phyloP scores from a whole-genome alignment of 768 basidiomycete genomes.

The Kwoniella mangroviensis region DNA sequence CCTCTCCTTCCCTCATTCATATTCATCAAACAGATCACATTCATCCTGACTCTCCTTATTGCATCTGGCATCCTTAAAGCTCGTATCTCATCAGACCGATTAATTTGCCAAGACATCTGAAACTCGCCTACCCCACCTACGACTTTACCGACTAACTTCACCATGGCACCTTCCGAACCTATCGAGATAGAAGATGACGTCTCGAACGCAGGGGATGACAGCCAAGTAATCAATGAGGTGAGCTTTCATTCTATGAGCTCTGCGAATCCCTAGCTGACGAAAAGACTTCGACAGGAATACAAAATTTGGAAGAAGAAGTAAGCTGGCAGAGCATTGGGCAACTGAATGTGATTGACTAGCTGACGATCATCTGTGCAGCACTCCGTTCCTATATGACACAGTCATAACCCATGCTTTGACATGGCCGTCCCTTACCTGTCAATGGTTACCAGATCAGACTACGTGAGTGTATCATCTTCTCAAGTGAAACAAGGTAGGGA shows the following conservation, averaged over 20 bases:
- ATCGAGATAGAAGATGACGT: constrained; percentile 68
- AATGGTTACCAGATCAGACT: constrained; percentile 98
- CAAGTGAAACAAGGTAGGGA: no score
- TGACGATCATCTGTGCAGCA: constrained; percentile 62
- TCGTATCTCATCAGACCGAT: no score
- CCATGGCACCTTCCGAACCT: constrained; percentile 68
- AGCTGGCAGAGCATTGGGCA: background rate
- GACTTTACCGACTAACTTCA: background rate
- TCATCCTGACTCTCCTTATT: no score
- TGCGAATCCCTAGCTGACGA: background rate
- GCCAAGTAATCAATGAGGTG: constrained; percentile 60
- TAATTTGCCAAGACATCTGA: no score
- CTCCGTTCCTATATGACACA: constrained; percentile 95
- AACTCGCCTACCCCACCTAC: background rate
- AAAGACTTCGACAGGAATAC: constrained; percentile 52
- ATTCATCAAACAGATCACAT: no score
- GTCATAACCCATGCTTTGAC: constrained; percentile 97
- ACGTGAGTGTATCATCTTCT: constrained; percentile 64
- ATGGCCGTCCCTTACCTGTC: constrained; percentile 96
- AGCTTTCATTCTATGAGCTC: no score
- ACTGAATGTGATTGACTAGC: background rate
- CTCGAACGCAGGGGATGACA: constrained; percentile 55
- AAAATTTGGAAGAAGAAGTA: constrained; percentile 61
- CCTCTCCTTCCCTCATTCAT: background rate
- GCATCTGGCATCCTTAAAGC: no score